Conservation (phyloP, 228 moss, liverwort and hornwort species). For the Sphagnum magellanicum region DNA sequence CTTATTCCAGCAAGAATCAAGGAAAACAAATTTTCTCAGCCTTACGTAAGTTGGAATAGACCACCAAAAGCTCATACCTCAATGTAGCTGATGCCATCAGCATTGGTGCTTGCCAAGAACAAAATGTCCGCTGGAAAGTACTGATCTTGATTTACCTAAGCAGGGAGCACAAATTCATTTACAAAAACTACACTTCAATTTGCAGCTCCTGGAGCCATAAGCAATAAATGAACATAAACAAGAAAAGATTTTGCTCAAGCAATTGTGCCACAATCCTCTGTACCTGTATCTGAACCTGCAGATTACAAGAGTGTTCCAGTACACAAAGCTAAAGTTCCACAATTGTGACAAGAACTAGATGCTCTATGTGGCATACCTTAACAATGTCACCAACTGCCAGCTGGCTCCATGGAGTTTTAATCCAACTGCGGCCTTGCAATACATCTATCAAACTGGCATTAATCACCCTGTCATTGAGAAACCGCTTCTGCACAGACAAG, state of each 20-base stretch:
- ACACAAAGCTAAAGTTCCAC: no score
- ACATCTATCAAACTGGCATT: constrained; percentile 75
- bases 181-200: not conserved
- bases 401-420: constrained; percentile 79
- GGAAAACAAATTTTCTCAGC: not conserved
- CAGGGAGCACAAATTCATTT: not conserved
- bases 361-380: constrained; percentile 29
- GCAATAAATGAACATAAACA: not conserved
- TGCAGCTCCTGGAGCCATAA: not conserved
- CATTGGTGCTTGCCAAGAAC: constrained; percentile 85
- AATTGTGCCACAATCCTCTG: not conserved
- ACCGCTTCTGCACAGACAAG: constrained; percentile 54
- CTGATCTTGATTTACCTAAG: constrained; percentile 59
- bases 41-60: not conserved
- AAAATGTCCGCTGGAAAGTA: constrained; percentile 87
- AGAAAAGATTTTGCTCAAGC: not conserved
- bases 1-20: no score
- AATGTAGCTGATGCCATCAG: constrained; percentile 90
- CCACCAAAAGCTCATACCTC: constrained; percentile 35
- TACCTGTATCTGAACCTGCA: not conserved
- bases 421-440: constrained; percentile 70
- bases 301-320: no score
- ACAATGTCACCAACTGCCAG: constrained; percentile 70
- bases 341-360: no score
- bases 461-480: constrained; percentile 79